Percentiles rank a stretch among this genome's conserved stretches.
These are phyloP conservation scores for Avena atlantica DNA, from an alignment of 176 grass and related monocot species.

Conservation along the genomic window DNA sequence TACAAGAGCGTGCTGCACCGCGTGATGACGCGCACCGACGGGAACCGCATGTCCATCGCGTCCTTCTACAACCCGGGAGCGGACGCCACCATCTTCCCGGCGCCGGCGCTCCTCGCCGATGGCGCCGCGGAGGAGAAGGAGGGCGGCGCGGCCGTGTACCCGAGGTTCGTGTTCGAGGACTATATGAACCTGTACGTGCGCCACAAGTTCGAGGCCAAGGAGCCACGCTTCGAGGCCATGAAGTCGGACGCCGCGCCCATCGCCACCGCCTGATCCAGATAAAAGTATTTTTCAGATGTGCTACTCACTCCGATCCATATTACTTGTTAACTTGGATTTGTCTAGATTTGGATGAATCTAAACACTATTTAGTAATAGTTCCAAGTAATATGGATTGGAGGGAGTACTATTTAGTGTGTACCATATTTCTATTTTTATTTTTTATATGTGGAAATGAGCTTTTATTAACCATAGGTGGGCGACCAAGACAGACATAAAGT, in stretches of 20 bases:
- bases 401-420: background rate
- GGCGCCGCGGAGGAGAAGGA: slow-evolving; percentile 16
- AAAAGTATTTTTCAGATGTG: background rate
- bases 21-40: slow-evolving; percentile 72
- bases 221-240: slow-evolving; percentile 86
- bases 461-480: too few relatives aligned
- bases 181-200: slow-evolving; percentile 89
- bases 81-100: slow-evolving; percentile 91
- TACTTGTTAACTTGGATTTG: too few relatives aligned
- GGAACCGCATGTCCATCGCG: slow-evolving; percentile 97
- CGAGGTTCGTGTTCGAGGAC: slow-evolving; percentile 93
- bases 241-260: slow-evolving; percentile 60
- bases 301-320: too few relatives aligned
- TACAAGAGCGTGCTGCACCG: slow-evolving; percentile 97
- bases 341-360: too few relatives aligned
- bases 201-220: slow-evolving; percentile 93
- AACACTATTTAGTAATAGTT: too few relatives aligned
- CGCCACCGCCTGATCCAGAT: slow-evolving; percentile 49
- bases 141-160: slow-evolving; percentile 42
- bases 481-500: too few relatives aligned
- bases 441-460: too few relatives aligned
- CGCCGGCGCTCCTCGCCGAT: slow-evolving; percentile 46
- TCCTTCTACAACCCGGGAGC: slow-evolving; percentile 95
- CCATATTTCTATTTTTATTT: too few relatives aligned
- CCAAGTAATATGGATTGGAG: too few relatives aligned